A percentile compares a stretch with the other conserved stretches of the same genome.
phyloP scores from a whole-genome alignment of 2,329 filamentous ascomycete species.

The Onygena corvina region DNA sequence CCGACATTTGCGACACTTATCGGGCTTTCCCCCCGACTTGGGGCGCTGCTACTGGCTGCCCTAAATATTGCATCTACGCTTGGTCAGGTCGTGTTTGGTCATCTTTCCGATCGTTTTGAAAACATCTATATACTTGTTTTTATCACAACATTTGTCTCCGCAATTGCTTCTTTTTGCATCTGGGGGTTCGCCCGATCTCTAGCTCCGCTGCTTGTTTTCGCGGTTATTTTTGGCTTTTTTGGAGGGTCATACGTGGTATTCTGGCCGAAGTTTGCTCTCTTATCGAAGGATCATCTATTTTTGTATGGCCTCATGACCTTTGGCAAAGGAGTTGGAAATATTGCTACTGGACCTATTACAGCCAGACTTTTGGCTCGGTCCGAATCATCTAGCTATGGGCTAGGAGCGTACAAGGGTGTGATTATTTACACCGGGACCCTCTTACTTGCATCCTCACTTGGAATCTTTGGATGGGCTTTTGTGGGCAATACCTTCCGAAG shows the following conservation, averaged over 20 bases:
- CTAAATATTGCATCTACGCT: slow-evolving; percentile 25
- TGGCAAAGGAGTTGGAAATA: slow-evolving; percentile 8
- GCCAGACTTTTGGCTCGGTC: background rate
- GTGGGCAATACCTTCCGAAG: background rate
- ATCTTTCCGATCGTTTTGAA: slow-evolving; percentile 33
- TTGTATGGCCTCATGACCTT: slow-evolving; percentile 7
- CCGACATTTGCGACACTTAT: slow-evolving; percentile 27
- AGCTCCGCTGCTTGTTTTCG: slow-evolving; percentile 32
- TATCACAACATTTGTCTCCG: slow-evolving; percentile 32
- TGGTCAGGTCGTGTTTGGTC: slow-evolving; percentile 26
- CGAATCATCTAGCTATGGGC: background rate
- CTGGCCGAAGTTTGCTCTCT: too few species aligned
- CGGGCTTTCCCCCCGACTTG: slow-evolving; percentile 18
- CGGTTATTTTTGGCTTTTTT: slow-evolving; percentile 36
- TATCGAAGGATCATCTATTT: slow-evolving; percentile 7
- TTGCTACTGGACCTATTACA: slow-evolving; percentile 2
- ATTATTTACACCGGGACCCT: slow-evolving; percentile 3
- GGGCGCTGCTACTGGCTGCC: slow-evolving; percentile 24
- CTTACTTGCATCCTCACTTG: slow-evolving; percentile 5
- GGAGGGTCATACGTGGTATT: too few species aligned
- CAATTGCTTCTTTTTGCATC: slow-evolving; percentile 32
- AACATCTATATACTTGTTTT: slow-evolving; percentile 33
- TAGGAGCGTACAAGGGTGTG: slow-evolving; percentile 5
- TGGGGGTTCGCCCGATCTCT: slow-evolving; percentile 39
- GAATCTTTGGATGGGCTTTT: slow-evolving; percentile 1